Base-by-base conservation (phyloP, 805 yeast species). In the Blastobotrys chiropterorum region DNA sequence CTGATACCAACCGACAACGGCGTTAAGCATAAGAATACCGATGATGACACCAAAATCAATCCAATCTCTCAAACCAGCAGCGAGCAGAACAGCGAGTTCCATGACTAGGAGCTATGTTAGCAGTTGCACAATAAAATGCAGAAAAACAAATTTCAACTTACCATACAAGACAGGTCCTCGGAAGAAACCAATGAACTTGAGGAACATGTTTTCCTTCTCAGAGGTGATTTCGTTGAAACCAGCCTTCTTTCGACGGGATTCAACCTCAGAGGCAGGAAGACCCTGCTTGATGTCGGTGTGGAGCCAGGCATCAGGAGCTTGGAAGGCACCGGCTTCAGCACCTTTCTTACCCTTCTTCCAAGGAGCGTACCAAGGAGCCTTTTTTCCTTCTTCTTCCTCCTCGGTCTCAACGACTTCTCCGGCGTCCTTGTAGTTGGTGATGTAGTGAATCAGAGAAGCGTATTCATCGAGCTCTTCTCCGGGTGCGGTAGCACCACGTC, bases 1-100 rank as follows among this genome's bases (percentile, higher is more conserved):
- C 80, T 90, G 97, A 68, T 89, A 80, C 85, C 90, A 90, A 85
- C 96, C 97, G 72, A 90, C 96, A 69, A 78, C 75, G 60, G 96
- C 96, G 76, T 90, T 90, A 71, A 90, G 82, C 75, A 84, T 64
- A 68, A 90, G 78, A 67, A 90, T 77, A 78, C 86, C 96, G 74
- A 87, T 83, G 70, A 90, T 90, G 70, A 90, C 96, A 85, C 97
- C 97, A 79, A 89, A 89, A 82, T 89, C 96, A 67, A 90, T 94
- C 97, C 97, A 90, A 79, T 89, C 96, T 78, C 89, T 89, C 65
- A 88, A 78, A 86, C 95, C 96, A 60, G 95, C 95, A 67, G 96
- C 96, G 72, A 88, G 77, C 58, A 86, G 77, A 63, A 95, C 96
- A 68, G 96, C 96, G 66, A 90, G 86, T 77, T 88, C 96, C 96